Evolutionary conservation across 495 filamentous ascomycete genomes (phyloP), one percentile per base, ranked within the genome.

Genomic region (Glonium stellatum): DNA sequence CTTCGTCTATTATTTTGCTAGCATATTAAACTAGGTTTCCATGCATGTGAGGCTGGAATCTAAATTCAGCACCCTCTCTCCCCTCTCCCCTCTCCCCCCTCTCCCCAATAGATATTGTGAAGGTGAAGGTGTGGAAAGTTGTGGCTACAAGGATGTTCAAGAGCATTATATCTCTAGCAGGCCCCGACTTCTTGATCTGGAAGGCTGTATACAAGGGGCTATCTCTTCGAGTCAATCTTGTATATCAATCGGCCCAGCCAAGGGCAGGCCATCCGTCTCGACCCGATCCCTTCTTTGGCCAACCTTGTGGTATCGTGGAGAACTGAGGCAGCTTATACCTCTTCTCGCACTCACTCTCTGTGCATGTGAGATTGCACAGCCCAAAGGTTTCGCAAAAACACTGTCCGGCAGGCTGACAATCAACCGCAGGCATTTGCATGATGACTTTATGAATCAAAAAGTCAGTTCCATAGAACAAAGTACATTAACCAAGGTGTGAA

Each of bases 371-470:
- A 51, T 64, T 64, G 58, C 65, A 67, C 61, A 67, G 36, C 10
- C 65, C 65, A 55, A 67, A 67, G 2, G 54, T 54, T 37, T 67
- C 25, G 25, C 65, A 67, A 39, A 67, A 67, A 54, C 65, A 67
- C 54, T 63, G 47, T 6, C 65, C 65, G 21, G 65, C 58, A 55
- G 63, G 56, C 54, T 67, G 61, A 36, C 65, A 67, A 54, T 67
- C 65, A 1, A 67, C 65, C 13, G 61, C 53, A 18, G 57, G 54
- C 65, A 67, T 67, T 10, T 61, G 60, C 35, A 67, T 64, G 42
- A 67, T 64, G 13, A 67, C 48, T 51, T 15, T n/a, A 8, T 9
- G 23, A 51, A 31, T 27, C 31, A 9, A 51, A 10, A 4, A 51
- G 19, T 51, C 23, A 27, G 19, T 25, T 9, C 31, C 48, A 1